phyloP scores from a whole-genome alignment of 306 rosid species.

The Luffa aegyptiaca region DNA sequence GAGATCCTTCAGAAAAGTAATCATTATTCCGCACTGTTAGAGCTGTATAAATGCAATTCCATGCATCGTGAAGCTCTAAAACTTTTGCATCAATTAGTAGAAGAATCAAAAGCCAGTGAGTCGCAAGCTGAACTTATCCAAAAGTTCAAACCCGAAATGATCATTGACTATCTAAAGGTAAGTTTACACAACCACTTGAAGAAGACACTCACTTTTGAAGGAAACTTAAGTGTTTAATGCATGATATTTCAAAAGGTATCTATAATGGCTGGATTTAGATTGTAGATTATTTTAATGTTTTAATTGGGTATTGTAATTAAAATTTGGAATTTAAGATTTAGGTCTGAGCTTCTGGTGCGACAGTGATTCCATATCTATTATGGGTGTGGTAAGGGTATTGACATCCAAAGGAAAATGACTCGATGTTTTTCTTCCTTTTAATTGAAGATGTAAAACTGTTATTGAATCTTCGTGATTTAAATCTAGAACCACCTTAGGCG shows the following conservation, averaged over 20 bases:
- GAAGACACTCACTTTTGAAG: slow-evolving; percentile 7
- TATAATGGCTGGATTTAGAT: neutral
- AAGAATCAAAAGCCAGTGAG: slow-evolving; percentile 58
- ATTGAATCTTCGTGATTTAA: neutral
- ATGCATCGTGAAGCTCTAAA: slow-evolving; percentile 91
- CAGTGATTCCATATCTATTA: neutral
- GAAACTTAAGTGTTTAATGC: neutral
- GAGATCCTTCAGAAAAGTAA: slow-evolving; percentile 64
- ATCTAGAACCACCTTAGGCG: neutral
- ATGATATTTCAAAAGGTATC: neutral
- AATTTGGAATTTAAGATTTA: neutral
- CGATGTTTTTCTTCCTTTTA: neutral
- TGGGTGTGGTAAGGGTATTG: neutral
- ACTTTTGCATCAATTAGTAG: slow-evolving; percentile 69
- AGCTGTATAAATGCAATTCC: slow-evolving; percentile 83
- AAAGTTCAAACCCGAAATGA: slow-evolving; percentile 71
- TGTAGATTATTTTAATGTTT: neutral
- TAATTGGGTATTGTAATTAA: neutral
- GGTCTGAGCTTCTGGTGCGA: neutral
- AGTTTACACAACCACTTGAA: slow-evolving; percentile 13
- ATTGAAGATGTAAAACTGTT: neutral
- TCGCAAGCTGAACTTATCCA: slow-evolving; percentile 40
- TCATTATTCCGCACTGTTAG: slow-evolving; percentile 63
- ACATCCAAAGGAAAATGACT: neutral
- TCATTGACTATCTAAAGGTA: slow-evolving; percentile 97